Evolutionary conservation across 495 filamentous ascomycete genomes (phyloP).

Genomic region (Rusavskia elegans): DNA sequence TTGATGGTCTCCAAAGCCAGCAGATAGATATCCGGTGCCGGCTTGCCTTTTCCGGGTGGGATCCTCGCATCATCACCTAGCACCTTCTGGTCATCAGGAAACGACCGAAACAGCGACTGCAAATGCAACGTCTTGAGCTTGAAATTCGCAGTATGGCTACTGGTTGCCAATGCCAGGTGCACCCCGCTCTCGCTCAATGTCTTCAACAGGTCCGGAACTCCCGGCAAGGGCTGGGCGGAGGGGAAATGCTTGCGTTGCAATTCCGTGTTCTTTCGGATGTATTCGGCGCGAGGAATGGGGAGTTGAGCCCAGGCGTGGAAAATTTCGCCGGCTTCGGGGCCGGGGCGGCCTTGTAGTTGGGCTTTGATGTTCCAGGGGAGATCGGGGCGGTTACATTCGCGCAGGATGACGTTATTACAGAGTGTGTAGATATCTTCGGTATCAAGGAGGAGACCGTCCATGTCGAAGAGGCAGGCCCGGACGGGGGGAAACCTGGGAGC

Average conservation of each 20-base stretch:
- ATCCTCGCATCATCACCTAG: constrained; percentile 81
- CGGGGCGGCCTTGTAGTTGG: constrained; percentile 82
- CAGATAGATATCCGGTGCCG: constrained; percentile 86
- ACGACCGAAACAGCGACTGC: constrained; percentile 52
- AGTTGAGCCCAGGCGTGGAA: constrained; percentile 78
- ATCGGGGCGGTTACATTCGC: constrained; percentile 48
- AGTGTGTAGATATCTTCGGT: constrained; percentile 84
- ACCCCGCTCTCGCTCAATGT: constrained; percentile 35
- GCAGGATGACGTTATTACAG: constrained; percentile 67
- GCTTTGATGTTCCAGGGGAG: constrained; percentile 94
- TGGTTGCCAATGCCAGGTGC: constrained; percentile 78
- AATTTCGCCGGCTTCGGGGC: constrained; percentile 45
- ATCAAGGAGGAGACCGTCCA: constrained; percentile 92
- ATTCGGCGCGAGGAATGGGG: constrained; percentile 53
- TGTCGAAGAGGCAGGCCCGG: constrained; percentile 92
- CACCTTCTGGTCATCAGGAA: constrained; percentile 51
- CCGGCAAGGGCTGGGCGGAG: constrained; percentile 56
- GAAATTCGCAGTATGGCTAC: constrained; percentile 54
- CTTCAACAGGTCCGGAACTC: constrained; percentile 51
- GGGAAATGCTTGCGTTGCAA: constrained; percentile 63
- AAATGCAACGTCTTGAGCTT: constrained; percentile 66
- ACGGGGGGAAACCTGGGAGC: constrained; percentile 52
- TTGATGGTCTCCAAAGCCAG: constrained; percentile 81
- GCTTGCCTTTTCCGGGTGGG: constrained; percentile 68
- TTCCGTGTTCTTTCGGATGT: constrained; percentile 33